These are phyloP conservation scores for Pinus albicaulis DNA, from an alignment of 75 land plant species.

Conservation along the genomic window DNA sequence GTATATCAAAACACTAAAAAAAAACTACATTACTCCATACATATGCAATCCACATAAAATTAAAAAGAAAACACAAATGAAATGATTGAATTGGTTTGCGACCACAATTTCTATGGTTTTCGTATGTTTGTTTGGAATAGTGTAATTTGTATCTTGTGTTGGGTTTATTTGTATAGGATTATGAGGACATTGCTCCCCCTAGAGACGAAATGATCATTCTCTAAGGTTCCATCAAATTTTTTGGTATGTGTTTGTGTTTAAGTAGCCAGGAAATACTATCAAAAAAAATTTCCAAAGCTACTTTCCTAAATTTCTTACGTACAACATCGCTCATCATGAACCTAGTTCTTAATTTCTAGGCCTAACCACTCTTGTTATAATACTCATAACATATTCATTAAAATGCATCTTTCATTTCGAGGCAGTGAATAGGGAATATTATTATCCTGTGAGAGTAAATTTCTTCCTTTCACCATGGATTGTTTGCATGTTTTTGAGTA, in stretches of 20 bases:
- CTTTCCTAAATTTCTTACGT: constrained; percentile 56
- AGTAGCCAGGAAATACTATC: constrained; percentile 84
- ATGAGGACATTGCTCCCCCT: constrained; percentile 71
- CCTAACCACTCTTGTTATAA: constrained; percentile 29
- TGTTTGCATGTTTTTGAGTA: constrained; percentile 75
- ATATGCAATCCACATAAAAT: no score
- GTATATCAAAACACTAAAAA: no score
- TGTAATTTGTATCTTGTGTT: no score
- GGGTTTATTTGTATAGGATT: constrained; percentile 31
- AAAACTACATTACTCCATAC: no score
- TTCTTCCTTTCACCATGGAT: constrained; percentile 98
- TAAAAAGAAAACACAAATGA: no score
- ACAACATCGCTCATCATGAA: constrained; percentile 47
- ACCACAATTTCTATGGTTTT: no score
- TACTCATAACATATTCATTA: constrained; percentile 48
- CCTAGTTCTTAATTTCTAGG: constrained; percentile 64
- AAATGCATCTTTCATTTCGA: constrained; percentile 74
- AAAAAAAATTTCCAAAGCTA: constrained; percentile 51
- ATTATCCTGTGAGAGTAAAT: constrained; percentile 85
- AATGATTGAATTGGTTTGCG: no score
- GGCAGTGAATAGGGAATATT: constrained; percentile 80
- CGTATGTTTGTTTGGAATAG: no score
- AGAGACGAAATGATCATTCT: constrained; percentile 85
- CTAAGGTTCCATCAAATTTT: constrained; percentile 85
- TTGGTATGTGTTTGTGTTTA: constrained; percentile 80